Evolutionary conservation across 2,329 filamentous ascomycete genomes (phyloP).

Genomic region (Tolypocladium sp.): DNA sequence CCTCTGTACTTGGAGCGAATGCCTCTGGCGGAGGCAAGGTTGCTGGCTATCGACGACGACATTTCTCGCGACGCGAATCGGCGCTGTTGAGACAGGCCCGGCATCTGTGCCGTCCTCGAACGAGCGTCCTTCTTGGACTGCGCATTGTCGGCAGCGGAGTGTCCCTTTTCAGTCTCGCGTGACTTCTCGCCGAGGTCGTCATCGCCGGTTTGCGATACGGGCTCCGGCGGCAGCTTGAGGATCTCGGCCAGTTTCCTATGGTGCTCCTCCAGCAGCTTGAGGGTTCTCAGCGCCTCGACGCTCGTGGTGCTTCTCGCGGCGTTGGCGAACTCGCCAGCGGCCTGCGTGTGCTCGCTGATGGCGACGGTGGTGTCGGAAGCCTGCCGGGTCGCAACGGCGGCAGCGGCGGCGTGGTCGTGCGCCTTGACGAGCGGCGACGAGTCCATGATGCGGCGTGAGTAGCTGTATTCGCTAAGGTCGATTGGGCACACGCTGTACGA

Average conservation of each 20-base stretch:
- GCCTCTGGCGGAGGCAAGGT: conserved; percentile 75
- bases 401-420: conserved; percentile 81
- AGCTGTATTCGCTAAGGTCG: neutral
- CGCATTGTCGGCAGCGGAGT: neutral
- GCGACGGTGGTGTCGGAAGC: conserved; percentile 70
- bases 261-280: conserved; percentile 79
- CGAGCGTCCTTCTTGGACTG: conserved; percentile 14
- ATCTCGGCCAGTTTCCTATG: conserved; percentile 77
- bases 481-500: neutral
- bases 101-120: conserved; percentile 16
- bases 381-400: conserved; percentile 68
- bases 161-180: conserved; percentile 16
- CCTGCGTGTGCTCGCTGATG: conserved; percentile 78
- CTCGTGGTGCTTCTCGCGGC: conserved; percentile 64
- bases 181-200: conserved; percentile 10
- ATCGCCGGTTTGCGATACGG: conserved; percentile 22
- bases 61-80: conserved; percentile 56
- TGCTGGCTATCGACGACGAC: conserved; percentile 78
- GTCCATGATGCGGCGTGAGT: conserved; percentile 19
- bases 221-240: conserved; percentile 57
- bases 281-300: conserved; percentile 68
- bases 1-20: conserved; percentile 59
- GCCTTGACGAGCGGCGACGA: conserved; percentile 47
- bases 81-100: conserved; percentile 29
- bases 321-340: conserved; percentile 79